phyloP scores from a whole-genome alignment of 1,284 basidiomycete genomes.

The Melampsora allii-populina region DNA sequence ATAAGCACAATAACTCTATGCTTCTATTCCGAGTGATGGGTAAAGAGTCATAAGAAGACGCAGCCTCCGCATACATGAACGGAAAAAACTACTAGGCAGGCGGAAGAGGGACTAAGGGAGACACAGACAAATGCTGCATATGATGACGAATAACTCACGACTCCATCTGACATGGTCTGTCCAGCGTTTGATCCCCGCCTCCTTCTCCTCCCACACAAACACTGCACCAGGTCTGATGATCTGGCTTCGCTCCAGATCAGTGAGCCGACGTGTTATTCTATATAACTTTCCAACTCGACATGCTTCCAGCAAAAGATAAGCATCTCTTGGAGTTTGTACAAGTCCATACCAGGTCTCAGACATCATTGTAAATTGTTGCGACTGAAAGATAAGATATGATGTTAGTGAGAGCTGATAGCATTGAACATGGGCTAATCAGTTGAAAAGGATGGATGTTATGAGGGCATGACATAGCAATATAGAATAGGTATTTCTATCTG shows the following conservation, averaged over 20 bases:
- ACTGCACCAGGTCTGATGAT: slow-evolving; percentile 48
- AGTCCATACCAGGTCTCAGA: slow-evolving; percentile 48
- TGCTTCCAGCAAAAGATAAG: slow-evolving; percentile 48
- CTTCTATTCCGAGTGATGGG: not conserved
- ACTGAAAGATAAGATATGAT: slow-evolving; percentile 5
- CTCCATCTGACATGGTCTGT: slow-evolving; percentile 51
- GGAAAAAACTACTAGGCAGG: not conserved
- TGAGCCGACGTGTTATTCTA: slow-evolving; percentile 48
- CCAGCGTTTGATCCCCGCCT: slow-evolving; percentile 50
- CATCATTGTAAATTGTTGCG: slow-evolving; percentile 42
- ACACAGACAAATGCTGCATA: not conserved
- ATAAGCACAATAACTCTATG: not conserved
- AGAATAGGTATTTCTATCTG: not conserved
- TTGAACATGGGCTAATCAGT: not conserved
- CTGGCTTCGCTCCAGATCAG: slow-evolving; percentile 48
- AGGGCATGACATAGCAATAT: not conserved
- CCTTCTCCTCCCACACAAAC: slow-evolving; percentile 50
- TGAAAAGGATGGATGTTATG: slow-evolving; percentile 6
- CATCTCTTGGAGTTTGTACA: slow-evolving; percentile 47
- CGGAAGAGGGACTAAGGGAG: not conserved
- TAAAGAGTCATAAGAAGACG: too few species aligned
- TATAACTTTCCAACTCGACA: slow-evolving; percentile 48
- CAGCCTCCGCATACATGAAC: not conserved
- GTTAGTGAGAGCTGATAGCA: not conserved
- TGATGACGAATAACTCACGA: slow-evolving; percentile 45